Evolutionary conservation across 306 rosid genomes (phyloP).

Genomic region (Corylus americana): DNA sequence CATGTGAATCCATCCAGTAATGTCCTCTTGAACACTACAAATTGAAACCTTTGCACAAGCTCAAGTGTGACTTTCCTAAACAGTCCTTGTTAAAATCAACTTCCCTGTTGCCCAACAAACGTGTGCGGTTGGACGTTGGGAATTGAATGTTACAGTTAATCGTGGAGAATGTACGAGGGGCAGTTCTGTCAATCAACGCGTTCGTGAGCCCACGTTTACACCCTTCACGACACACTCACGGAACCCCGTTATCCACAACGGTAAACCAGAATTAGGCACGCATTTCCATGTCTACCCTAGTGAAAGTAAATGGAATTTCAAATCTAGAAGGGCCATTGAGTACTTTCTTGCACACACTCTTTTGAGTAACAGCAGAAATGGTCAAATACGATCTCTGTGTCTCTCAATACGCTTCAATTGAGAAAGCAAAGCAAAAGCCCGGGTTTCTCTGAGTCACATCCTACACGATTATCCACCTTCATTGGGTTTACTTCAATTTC

Average conservation of each 20-base stretch:
- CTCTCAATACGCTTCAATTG: background rate
- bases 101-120: background rate
- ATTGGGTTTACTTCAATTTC: conserved; percentile 5
- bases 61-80: background rate
- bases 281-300: background rate
- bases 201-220: background rate
- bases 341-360: conserved; percentile 28
- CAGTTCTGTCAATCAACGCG: background rate
- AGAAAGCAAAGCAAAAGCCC: conserved; percentile 20
- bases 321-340: background rate
- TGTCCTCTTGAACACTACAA: background rate
- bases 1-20: background rate
- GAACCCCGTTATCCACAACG: background rate
- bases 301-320: background rate
- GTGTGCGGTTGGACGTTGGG: background rate
- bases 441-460: conserved; percentile 55
- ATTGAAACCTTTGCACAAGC: background rate
- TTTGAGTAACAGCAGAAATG: background rate
- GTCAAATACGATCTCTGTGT: conserved; percentile 10
- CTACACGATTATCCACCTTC: conserved; percentile 46
- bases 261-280: background rate
- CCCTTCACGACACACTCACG: background rate
- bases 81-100: background rate
- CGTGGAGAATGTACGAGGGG: background rate
- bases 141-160: background rate